phyloP scores from a whole-genome alignment of 1,139 yeast genomes.

The Meyerozyma guilliermondii region DNA sequence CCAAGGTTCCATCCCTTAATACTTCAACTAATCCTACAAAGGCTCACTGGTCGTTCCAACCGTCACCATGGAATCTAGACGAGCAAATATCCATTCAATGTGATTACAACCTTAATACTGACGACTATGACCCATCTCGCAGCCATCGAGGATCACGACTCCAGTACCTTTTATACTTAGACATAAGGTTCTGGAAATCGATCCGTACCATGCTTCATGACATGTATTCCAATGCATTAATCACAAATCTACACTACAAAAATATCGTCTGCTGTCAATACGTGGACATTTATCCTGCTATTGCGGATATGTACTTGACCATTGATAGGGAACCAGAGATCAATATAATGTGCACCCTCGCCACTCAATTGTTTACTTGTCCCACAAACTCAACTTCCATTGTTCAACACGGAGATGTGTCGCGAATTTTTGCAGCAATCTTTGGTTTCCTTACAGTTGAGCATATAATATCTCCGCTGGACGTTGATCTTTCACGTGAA shows the following conservation, averaged over 20 bases:
- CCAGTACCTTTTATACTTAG: constrained; percentile 69
- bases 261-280: constrained; percentile 68
- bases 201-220: constrained; percentile 61
- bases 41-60: constrained; percentile 34
- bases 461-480: constrained; percentile 44
- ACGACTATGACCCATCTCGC: constrained; percentile 20
- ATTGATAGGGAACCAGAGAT: constrained; percentile 81
- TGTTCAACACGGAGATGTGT: constrained; percentile 63
- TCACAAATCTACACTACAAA: constrained; percentile 60
- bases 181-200: constrained; percentile 68
- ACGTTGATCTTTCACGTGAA: constrained; percentile 37
- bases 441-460: constrained; percentile 61
- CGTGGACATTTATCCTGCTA: constrained; percentile 73
- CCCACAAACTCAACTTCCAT: constrained; percentile 73
- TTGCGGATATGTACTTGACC: constrained; percentile 69
- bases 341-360: constrained; percentile 66
- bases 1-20: constrained; percentile 22
- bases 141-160: constrained; percentile 63
- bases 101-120: constrained; percentile 32
- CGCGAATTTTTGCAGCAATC: constrained; percentile 63
- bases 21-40: constrained; percentile 5
- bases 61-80: constrained; percentile 40
- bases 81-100: constrained; percentile 39
- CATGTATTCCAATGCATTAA: constrained; percentile 63
- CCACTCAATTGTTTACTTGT: constrained; percentile 85